Evolutionary conservation across 345 rosid species (phyloP).

Genomic region (Salix udensis): DNA sequence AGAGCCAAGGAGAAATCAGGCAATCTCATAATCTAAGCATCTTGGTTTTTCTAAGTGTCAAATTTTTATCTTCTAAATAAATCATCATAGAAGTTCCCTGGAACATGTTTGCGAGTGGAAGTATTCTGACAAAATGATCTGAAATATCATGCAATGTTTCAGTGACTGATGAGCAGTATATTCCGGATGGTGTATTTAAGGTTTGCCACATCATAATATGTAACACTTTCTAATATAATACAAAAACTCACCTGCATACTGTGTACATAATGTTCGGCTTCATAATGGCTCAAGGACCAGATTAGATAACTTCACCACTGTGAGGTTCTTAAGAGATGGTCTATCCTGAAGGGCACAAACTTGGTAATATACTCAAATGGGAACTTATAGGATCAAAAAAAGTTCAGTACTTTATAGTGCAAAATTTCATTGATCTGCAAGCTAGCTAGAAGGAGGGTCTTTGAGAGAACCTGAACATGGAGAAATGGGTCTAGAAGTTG

Average conservation of each 20-base stretch:
- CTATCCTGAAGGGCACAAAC: constrained; percentile 49
- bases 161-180: constrained; percentile 13
- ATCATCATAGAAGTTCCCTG: background rate
- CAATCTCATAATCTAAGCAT: background rate
- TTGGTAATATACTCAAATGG: background rate
- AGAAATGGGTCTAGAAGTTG: constrained; percentile 2
- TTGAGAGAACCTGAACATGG: background rate
- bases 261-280: constrained; percentile 59
- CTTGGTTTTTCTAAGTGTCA: background rate
- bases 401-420: background rate
- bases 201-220: background rate
- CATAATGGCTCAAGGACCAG: constrained; percentile 75
- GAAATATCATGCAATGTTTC: constrained; percentile 22
- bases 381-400: background rate
- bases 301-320: constrained; percentile 69
- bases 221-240: background rate
- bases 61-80: background rate
- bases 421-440: constrained; percentile 19
- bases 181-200: constrained; percentile 1
- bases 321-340: constrained; percentile 70
- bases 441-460: constrained; percentile 13
- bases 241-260: constrained; percentile 47
- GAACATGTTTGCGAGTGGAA: constrained; percentile 24
- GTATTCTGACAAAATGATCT: constrained; percentile 69
- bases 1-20: background rate